Conservation (phyloP, 2,329 filamentous ascomycete species). For the Aquanectria penicillioides region DNA sequence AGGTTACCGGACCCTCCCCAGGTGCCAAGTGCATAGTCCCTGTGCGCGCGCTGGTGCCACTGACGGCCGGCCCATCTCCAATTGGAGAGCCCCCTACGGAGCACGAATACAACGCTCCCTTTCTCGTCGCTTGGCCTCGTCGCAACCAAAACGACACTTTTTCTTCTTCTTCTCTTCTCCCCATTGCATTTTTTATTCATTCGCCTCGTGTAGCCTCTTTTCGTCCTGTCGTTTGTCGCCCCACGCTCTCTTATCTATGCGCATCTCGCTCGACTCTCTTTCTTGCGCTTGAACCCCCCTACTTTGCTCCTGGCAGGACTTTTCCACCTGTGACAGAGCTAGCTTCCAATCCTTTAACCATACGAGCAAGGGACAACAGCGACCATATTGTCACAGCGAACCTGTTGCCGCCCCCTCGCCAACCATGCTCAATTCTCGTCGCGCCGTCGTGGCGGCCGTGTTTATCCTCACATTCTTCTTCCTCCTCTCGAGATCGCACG, state of each 20-base stretch:
- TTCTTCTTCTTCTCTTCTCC: conserved; percentile 26
- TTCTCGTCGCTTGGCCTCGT: conserved; percentile 2
- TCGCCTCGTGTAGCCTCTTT: conserved; percentile 4
- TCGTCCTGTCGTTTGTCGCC: conserved; percentile 26
- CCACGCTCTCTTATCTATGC: conserved; percentile 34
- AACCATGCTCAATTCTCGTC: conserved; percentile 80
- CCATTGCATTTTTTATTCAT: conserved; percentile 25
- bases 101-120: conserved; percentile 15
- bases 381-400: conserved; percentile 15
- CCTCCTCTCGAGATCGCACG: conserved; percentile 72
- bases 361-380: conserved; percentile 19
- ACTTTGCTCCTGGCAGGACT: conserved; percentile 23
- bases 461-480: conserved; percentile 76
- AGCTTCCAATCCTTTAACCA: conserved; percentile 33
- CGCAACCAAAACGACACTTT: conserved; percentile 23
- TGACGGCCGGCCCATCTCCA: conserved; percentile 31
- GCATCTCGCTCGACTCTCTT: conserved; percentile 29
- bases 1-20: not conserved
- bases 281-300: conserved; percentile 23
- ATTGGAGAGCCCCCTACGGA: conserved; percentile 35
- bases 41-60: not conserved
- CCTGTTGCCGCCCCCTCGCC: conserved; percentile 22
- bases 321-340: conserved; percentile 30
- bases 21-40: not conserved
- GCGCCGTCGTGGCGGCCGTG: conserved; percentile 77